Base-by-base conservation (phyloP, 2,329 filamentous ascomycete genomes). In the Alternaria brassicicola region DNA sequence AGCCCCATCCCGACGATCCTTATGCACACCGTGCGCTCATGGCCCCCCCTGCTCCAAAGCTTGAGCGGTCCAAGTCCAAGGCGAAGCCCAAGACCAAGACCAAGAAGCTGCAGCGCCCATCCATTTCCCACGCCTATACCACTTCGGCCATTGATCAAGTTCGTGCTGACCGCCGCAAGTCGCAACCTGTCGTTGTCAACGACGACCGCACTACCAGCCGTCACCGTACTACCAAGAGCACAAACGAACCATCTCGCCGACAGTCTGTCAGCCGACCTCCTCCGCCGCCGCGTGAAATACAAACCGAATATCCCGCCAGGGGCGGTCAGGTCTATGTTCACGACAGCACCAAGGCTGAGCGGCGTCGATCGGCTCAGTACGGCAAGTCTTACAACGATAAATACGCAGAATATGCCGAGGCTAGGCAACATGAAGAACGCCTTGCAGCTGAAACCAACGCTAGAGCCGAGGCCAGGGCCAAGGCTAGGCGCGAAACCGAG, bases 221-320 rank as follows among this genome's bases (percentile, higher is more conserved):
- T 12, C 63, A 63, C 15, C 62, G 64, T 23, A 13, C 58, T 4
- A 52, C 64, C 21, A 63, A 62, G 38, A 61, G 50, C 31, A 62
- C 69, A 25, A 61, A 50, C 64, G 71, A 60, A 58, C 58, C 55
- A 54, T 64, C 55, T 9, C 71, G 61, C 12, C 63, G 70, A 0
- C 25, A 57, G 3, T 74, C 72, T 0, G 33, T 65, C 28, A 72
- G 70, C 45, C 74, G 75, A 35, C 77, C 77, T 8, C 70, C 76
- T 4, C 61, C 77, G 21, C 76, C 71, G 25, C 56, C 70, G 3
- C 74, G 74, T 17, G 75, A 76, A 48, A 65, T 72, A 3, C 71
- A 69, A 26, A 74, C 73, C 10, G 65, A 68, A 13, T 73, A 70
- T 38, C 65, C 70, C 25, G 68, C 67, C 17, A 65, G 63, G 4